Base-by-base conservation (phyloP, 192 early-diverging fungal species). In the Cladochytrium replicatum region DNA sequence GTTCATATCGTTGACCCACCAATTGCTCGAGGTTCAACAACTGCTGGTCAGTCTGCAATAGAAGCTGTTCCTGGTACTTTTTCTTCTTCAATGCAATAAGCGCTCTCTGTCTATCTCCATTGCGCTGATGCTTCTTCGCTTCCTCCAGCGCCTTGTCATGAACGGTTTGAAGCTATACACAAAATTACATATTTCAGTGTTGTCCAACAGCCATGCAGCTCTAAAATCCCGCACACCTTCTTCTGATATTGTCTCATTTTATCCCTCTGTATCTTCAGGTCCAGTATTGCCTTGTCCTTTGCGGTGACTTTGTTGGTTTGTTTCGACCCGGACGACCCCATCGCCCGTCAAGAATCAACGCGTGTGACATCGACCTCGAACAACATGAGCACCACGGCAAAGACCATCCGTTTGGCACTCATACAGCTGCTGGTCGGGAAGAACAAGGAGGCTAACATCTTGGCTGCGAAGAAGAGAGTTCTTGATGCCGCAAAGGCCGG, bases 261-360 rank as follows among this genome's bases (percentile, higher is more conserved):
- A 66, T 99, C 96, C 31, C 93, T 72, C 64, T 99, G 96, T 11
- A 90, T 73, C 52, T 96, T 96, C 48, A 99, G 81, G 61, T 99
- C 89, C 27, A 94, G 75, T 41, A 99, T 88, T 22, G 96, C 88
- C 57, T 80, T 80, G 71, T 99, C 96, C 47, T 92, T 87, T 11
- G 81, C 59, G 0, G 92, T 91, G 29, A 95, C n/a, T n/a, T n/a
- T n/a, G n/a, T n/a, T n/a, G n/a, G n/a, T n/a, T n/a, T n/a, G n/a
- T n/a, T n/a, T n/a, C n/a, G n/a, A n/a, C n/a, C n/a, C n/a, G n/a
- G n/a, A n/a, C n/a, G n/a, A n/a, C n/a, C n/a, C n/a, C n/a, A n/a
- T n/a, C n/a, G n/a, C n/a, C n/a, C n/a, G n/a, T n/a, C n/a, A n/a
- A n/a, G n/a, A n/a, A n/a, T n/a, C n/a, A n/a, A n/a, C n/a, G n/a